Evolutionary conservation across 2,329 filamentous ascomycete genomes (phyloP).

Genomic region (Amauroascus niger): DNA sequence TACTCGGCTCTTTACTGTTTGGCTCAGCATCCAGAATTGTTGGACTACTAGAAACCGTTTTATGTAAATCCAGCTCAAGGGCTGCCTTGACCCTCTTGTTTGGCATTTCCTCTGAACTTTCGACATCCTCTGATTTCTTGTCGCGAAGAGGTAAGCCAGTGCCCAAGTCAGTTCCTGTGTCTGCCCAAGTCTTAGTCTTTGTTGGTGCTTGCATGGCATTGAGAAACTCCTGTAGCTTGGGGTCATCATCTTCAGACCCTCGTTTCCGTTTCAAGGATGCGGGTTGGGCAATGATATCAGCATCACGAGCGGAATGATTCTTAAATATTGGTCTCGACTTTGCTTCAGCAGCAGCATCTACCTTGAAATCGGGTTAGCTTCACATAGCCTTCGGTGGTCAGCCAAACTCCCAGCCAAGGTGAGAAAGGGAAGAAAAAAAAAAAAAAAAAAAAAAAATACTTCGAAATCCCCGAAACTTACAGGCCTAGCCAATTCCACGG

Average conservation of each 20-base stretch:
- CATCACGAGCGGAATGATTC: constrained; percentile 15
- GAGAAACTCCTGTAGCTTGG: constrained; percentile 78
- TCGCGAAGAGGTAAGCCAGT: constrained; percentile 14
- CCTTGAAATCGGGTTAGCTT: constrained; percentile 35
- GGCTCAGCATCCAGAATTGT: neutral
- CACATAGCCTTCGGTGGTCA: constrained; percentile 26
- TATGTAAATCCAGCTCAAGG: constrained; percentile 38
- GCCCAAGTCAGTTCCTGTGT: constrained; percentile 38
- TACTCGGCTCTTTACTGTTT: neutral
- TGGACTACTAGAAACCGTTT: neutral
- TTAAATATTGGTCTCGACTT: constrained; percentile 20
- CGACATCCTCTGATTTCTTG: neutral
- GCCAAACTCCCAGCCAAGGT: neutral
- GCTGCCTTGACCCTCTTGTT: constrained; percentile 6
- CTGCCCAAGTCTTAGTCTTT: constrained; percentile 54
- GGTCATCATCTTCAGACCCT: constrained; percentile 54
- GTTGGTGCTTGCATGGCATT: constrained; percentile 65
- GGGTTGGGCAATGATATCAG: constrained; percentile 18
- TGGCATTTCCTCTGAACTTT: neutral
- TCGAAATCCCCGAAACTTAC: constrained; percentile 42
- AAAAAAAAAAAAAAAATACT: too few relatives aligned
- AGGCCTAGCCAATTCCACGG: constrained; percentile 76
- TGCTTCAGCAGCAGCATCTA: constrained; percentile 30
- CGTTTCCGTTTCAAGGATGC: constrained; percentile 35
- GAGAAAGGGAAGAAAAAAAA: neutral